Evolutionary conservation across 148 eudicot species (phyloP).

Genomic region (Silene conica): DNA sequence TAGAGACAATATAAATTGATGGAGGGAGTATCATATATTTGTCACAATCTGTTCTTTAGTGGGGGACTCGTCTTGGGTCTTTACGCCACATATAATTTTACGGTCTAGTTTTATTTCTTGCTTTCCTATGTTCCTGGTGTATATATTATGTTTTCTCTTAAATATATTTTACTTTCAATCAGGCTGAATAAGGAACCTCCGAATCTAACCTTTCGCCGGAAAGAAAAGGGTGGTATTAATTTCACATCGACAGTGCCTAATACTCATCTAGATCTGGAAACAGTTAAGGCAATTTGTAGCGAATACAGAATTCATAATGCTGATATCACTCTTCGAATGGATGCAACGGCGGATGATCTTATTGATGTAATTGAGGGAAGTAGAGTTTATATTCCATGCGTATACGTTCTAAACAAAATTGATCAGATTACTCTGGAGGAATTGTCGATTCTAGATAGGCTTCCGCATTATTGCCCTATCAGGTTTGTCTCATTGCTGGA

Average conservation of each 20-base stretch:
- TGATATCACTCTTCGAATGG: constrained; percentile 77
- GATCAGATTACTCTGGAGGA: constrained; percentile 97
- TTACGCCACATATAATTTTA: background rate
- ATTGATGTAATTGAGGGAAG: constrained; percentile 98
- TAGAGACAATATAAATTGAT: background rate
- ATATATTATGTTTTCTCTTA: constrained; percentile 2
- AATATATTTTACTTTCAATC: constrained; percentile 13
- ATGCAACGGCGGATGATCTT: constrained; percentile 98
- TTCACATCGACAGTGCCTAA: constrained; percentile 88
- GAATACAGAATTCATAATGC: constrained; percentile 98
- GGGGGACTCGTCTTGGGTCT: background rate
- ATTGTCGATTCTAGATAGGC: constrained; percentile 87
- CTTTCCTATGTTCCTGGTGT: background rate
- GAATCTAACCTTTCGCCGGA: constrained; percentile 82
- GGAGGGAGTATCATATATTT: background rate
- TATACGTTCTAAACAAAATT: constrained; percentile 88
- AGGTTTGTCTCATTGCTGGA: constrained; percentile 43
- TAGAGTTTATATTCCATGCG: constrained; percentile 89
- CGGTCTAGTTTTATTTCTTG: background rate
- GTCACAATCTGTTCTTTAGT: background rate
- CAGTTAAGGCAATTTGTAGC: constrained; percentile 94
- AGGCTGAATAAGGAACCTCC: constrained; percentile 99
- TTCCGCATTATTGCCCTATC: constrained; percentile 97
- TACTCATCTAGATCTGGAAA: constrained; percentile 89
- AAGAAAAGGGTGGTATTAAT: constrained; percentile 97